A percentile compares a stretch with the other conserved stretches of the same genome.
Conservation (phyloP, 352 stramenopile genomes). For the Phytophthora fragariae region DNA sequence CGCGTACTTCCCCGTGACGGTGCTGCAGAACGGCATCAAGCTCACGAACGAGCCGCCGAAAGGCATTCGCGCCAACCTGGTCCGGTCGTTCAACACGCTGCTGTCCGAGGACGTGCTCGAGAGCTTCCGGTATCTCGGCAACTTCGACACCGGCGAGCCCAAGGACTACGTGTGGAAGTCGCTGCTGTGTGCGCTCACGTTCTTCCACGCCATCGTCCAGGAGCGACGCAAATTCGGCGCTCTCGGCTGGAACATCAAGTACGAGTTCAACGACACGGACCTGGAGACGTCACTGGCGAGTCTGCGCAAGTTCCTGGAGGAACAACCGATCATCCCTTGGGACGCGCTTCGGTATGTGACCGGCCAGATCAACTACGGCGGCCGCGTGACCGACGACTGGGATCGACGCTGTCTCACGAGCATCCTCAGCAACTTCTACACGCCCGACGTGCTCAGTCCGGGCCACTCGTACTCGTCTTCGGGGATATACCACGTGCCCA, state of each 20-base stretch:
- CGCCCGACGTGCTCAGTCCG: slow-evolving; percentile 69
- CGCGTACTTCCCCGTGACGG: slow-evolving; percentile 92
- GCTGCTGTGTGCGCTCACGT: slow-evolving; percentile 88
- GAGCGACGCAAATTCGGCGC: slow-evolving; percentile 95
- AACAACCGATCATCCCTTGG: slow-evolving; percentile 93
- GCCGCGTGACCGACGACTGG: slow-evolving; percentile 96
- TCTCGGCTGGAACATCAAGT: slow-evolving; percentile 96
- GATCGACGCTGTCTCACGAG: slow-evolving; percentile 93
- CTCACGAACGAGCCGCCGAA: slow-evolving; percentile 94
- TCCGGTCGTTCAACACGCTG: slow-evolving; percentile 90
- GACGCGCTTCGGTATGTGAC: slow-evolving; percentile 95
- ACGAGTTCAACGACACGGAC: slow-evolving; percentile 97
- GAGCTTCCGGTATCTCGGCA: slow-evolving; percentile 55
- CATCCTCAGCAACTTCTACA: slow-evolving; percentile 94
- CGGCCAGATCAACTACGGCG: slow-evolving; percentile 96
- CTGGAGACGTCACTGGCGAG: slow-evolving; percentile 93
- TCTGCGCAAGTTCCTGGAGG: slow-evolving; percentile 91
- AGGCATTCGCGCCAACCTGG: slow-evolving; percentile 90
- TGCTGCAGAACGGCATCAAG: slow-evolving; percentile 95
- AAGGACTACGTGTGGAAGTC: slow-evolving; percentile 90
- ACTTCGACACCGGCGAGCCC: slow-evolving; percentile 65
- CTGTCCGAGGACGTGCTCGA: slow-evolving; percentile 81
- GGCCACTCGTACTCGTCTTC: slow-evolving; percentile 91
- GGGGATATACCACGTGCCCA: slow-evolving; percentile 89
- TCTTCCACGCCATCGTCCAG: slow-evolving; percentile 96